A percentile compares a stretch with the other conserved stretches of the same genome.
Conservation (phyloP, 2,329 filamentous ascomycete genomes). For the Paracamarosporium sp. region DNA sequence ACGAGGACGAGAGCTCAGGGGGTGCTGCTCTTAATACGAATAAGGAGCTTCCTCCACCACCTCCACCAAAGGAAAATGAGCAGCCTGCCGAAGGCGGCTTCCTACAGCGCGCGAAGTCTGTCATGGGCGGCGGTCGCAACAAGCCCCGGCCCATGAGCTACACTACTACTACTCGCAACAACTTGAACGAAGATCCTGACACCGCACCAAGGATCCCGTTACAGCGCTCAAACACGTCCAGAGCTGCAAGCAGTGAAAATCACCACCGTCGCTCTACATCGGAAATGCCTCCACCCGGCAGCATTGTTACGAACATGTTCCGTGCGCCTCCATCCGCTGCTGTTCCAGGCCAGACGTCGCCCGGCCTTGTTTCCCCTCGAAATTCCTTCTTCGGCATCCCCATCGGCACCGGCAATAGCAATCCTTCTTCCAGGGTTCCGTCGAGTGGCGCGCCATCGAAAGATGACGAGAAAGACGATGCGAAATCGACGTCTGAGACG, state of each 20-base stretch:
- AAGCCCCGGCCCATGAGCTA: slow-evolving; percentile 55
- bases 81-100: slow-evolving; percentile 52
- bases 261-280: slow-evolving; percentile 53
- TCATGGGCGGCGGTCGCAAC: slow-evolving; percentile 48
- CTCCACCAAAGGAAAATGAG: slow-evolving; percentile 62
- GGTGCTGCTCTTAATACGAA: slow-evolving; percentile 62
- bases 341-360: slow-evolving; percentile 56
- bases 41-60: slow-evolving; percentile 85
- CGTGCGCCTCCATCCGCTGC: slow-evolving; percentile 62
- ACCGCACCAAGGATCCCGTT: slow-evolving; percentile 81
- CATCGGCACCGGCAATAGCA: slow-evolving; percentile 50
- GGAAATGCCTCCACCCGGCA: slow-evolving; percentile 62
- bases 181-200: slow-evolving; percentile 65
- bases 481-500: slow-evolving; percentile 24
- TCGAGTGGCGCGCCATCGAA: slow-evolving; percentile 36
- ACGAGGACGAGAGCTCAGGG: slow-evolving; percentile 53
- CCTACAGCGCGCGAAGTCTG: slow-evolving; percentile 66
- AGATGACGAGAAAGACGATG: slow-evolving; percentile 29
- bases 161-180: slow-evolving; percentile 40
- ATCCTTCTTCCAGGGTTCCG: slow-evolving; percentile 50
- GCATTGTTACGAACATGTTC: slow-evolving; percentile 89
- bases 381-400: slow-evolving; percentile 51
- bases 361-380: slow-evolving; percentile 43
- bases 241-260: slow-evolving; percentile 34
- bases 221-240: slow-evolving; percentile 59